Percentiles rank a stretch among this genome's conserved stretches.
These are phyloP conservation scores for Epichloe glyceriae DNA, from an alignment of 2,329 filamentous ascomycete genomes.

Conservation along the genomic window DNA sequence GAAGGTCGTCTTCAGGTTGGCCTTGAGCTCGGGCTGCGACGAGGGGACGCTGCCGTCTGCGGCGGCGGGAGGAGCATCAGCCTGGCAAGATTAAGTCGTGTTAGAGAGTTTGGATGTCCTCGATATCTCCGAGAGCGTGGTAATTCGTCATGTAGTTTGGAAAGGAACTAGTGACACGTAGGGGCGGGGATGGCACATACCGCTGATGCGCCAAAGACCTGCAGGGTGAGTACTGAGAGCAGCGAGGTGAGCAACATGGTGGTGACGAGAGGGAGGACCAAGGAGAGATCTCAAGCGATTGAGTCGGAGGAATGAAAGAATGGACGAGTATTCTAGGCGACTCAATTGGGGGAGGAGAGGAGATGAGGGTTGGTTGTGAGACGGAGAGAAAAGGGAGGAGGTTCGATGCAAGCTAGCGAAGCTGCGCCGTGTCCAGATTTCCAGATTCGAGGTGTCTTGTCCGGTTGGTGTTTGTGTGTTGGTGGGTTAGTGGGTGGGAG, in stretches of 20 bases:
- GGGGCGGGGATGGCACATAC: neutral
- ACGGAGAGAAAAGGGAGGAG: neutral
- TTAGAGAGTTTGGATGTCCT: neutral
- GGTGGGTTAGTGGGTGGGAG: too few species aligned
- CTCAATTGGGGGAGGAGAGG: neutral
- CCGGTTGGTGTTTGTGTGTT: too few species aligned
- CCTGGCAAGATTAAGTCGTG: neutral
- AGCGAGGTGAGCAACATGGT: constrained; percentile 7
- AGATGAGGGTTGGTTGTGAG: neutral
- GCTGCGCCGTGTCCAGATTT: neutral
- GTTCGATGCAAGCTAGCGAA: neutral
- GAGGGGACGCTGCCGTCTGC: constrained; percentile 1
- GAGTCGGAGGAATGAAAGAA: neutral
- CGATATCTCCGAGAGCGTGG: too few species aligned
- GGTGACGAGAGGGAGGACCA: neutral
- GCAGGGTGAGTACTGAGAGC: constrained; percentile 5
- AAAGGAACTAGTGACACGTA: neutral
- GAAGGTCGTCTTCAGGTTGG: constrained; percentile 51
- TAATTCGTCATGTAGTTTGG: too few species aligned
- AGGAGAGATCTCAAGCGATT: neutral
- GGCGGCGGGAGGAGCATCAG: constrained; percentile 5
- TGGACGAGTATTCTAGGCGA: neutral
- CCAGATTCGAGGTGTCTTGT: neutral
- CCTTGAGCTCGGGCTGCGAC: constrained; percentile 16
- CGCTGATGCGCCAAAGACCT: constrained; percentile 5